Evolutionary conservation across 2,329 filamentous ascomycete genomes (phyloP).

Genomic region (Arthroderma uncinatum): DNA sequence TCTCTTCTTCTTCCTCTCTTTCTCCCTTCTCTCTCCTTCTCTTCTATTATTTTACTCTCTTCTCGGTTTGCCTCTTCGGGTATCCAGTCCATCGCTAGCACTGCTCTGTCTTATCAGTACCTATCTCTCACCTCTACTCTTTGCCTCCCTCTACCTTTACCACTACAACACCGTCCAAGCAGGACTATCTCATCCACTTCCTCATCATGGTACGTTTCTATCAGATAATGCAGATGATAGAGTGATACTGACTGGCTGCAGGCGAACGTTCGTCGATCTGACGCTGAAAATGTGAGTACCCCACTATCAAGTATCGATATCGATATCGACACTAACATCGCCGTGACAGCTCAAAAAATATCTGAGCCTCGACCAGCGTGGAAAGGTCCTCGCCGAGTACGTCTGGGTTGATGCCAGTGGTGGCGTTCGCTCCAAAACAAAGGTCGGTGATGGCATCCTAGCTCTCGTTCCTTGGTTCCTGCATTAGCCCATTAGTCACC

Average conservation of each 20-base stretch:
- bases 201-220: constrained; percentile 4
- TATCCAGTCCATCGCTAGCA: background rate
- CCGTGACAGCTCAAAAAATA: constrained; percentile 71
- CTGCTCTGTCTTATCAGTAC: background rate
- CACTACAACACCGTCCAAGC: background rate
- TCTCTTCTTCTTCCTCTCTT: background rate
- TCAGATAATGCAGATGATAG: no score
- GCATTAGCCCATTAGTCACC: background rate
- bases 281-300: constrained; percentile 32
- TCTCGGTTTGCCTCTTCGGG: background rate
- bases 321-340: constrained; percentile 11
- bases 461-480: background rate
- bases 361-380: constrained; percentile 80
- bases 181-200: background rate
- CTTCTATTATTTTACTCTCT: background rate
- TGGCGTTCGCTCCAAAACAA: constrained; percentile 85
- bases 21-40: background rate
- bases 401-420: constrained; percentile 85
- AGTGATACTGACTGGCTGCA: no score
- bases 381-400: constrained; percentile 84
- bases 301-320: constrained; percentile 8
- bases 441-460: constrained; percentile 45
- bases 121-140: background rate
- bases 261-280: constrained; percentile 26
- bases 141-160: background rate